Percentiles rank a stretch among this genome's conserved stretches.
Evolutionary conservation across 345 rosid genomes (phyloP).

Genomic region (Salix exigua): DNA sequence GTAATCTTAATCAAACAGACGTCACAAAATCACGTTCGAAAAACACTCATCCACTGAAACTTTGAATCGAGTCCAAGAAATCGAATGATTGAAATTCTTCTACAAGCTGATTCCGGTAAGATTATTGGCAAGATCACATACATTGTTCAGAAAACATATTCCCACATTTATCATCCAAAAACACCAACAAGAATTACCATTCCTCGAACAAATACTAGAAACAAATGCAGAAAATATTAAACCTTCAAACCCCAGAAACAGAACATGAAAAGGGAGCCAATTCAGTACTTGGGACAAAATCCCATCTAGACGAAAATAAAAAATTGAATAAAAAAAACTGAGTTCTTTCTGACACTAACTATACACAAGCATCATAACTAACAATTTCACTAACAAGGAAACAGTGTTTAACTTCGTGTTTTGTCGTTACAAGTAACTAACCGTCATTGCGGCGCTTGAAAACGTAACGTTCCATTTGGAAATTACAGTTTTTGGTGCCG

Average conservation of each 20-base stretch:
- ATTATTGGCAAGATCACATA: neutral
- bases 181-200: neutral
- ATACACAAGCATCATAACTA: neutral
- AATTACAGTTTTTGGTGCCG: neutral
- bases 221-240: neutral
- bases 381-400: neutral
- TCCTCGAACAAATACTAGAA: neutral
- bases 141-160: neutral
- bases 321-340: neutral
- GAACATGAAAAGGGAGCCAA: neutral
- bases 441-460: neutral
- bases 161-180: neutral
- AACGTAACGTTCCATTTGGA: conserved; percentile 1
- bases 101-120: neutral
- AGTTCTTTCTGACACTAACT: neutral
- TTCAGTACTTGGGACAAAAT: neutral
- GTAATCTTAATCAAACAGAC: neutral
- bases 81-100: neutral
- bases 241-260: neutral
- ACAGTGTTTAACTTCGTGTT: neutral
- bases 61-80: neutral
- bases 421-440: neutral
- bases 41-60: neutral
- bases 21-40: neutral
- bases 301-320: neutral